Conservation (phyloP, 768 basidiomycete species). For the Suillus tomentosus region DNA sequence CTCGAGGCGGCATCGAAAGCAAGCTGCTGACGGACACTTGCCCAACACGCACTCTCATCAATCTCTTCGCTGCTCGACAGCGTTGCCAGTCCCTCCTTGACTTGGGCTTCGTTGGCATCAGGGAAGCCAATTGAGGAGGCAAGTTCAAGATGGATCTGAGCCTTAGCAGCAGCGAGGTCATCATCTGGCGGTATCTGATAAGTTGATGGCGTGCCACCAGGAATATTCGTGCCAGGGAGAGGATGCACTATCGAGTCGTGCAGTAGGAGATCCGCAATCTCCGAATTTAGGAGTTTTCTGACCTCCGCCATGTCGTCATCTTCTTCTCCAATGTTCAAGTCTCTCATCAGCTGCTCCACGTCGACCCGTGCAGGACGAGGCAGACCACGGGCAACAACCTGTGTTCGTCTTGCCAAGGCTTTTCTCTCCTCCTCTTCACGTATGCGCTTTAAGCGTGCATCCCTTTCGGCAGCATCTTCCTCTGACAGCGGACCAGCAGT, state of each 20-base stretch:
- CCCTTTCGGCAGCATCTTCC: constrained; percentile 93
- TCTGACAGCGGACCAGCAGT: constrained; percentile 37
- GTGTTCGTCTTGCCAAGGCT: constrained; percentile 79
- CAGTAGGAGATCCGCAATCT: constrained; percentile 75
- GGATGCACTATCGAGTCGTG: constrained; percentile 91
- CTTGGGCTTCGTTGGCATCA: constrained; percentile 73
- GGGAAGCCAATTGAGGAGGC: constrained; percentile 83
- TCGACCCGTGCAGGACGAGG: constrained; percentile 89
- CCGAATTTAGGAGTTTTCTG: constrained; percentile 68
- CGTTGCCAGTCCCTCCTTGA: constrained; percentile 74
- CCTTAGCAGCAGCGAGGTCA: constrained; percentile 67
- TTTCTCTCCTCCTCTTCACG: constrained; percentile 78
- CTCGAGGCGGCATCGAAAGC: constrained; percentile 57
- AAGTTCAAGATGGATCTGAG: constrained; percentile 76
- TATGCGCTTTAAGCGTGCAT: constrained; percentile 65
- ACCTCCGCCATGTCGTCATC: constrained; percentile 50
- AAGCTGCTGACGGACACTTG: constrained; percentile 59
- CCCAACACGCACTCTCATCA: constrained; percentile 72
- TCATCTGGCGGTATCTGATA: constrained; percentile 82
- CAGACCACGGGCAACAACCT: constrained; percentile 76
- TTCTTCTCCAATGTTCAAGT: constrained; percentile 55
- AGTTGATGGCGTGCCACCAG: constrained; percentile 68
- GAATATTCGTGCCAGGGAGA: constrained; percentile 79
- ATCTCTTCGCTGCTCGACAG: constrained; percentile 62
- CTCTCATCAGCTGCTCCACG: constrained; percentile 58